phyloP scores from a whole-genome alignment of 2,329 filamentous ascomycete genomes.

The Exophiala xenobiotica region DNA sequence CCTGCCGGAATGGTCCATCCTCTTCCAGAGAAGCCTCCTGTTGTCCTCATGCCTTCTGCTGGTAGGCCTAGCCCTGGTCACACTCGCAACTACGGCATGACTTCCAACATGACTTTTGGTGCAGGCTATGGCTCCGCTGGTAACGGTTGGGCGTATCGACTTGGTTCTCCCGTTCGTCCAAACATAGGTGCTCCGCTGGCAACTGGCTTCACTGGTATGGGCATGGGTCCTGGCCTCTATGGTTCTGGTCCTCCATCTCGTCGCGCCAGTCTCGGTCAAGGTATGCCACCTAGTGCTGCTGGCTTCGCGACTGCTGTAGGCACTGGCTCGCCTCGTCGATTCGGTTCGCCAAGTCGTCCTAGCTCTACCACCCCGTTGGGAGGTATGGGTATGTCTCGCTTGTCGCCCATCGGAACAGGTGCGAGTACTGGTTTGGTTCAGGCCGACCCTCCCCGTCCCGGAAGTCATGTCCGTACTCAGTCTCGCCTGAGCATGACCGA shows the following conservation, averaged over 20 bases:
- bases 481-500: not conserved
- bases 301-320: not conserved
- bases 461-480: not conserved
- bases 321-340: not conserved
- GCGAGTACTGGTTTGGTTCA: not conserved
- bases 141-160: not conserved
- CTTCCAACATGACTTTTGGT: slow-evolving; percentile 1
- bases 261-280: not conserved
- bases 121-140: not conserved
- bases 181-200: not conserved
- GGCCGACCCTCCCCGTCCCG: not conserved
- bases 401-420: not conserved
- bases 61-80: slow-evolving; percentile 6
- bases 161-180: not conserved
- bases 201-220: not conserved
- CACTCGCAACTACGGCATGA: slow-evolving; percentile 4
- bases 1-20: not conserved
- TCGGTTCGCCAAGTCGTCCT: not conserved
- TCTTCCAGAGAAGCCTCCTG: not conserved
- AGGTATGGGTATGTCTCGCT: not conserved
- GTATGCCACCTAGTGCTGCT: not conserved
- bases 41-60: slow-evolving; percentile 5
- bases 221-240: not conserved
- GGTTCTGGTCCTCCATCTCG: not conserved
- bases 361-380: not conserved